These are phyloP conservation scores for Colletotrichum gigasporum DNA, from an alignment of 2,329 filamentous ascomycete genomes.

Conservation along the genomic window DNA sequence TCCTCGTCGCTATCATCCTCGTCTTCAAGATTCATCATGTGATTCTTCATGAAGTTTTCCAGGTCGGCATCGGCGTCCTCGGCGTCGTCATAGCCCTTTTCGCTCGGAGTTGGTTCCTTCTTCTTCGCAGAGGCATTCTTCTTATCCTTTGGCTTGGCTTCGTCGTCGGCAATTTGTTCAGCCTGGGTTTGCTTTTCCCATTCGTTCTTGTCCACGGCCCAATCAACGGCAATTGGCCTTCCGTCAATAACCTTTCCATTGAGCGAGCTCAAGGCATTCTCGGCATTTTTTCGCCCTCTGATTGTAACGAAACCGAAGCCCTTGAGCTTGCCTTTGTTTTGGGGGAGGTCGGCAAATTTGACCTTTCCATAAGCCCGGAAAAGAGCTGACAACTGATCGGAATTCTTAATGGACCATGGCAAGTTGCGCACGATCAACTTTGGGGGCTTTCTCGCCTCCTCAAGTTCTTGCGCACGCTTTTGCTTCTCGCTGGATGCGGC, in stretches of 20 bases:
- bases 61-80: conserved; percentile 55
- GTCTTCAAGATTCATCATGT: conserved; percentile 66
- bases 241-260: conserved; percentile 94
- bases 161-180: conserved; percentile 33
- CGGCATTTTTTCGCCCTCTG: conserved; percentile 87
- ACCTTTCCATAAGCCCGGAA: conserved; percentile 93
- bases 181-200: conserved; percentile 75
- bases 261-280: conserved; percentile 83
- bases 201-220: conserved; percentile 90
- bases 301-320: conserved; percentile 95
- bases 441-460: conserved; percentile 68
- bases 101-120: conserved; percentile 32
- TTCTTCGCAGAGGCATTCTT: conserved; percentile 48
- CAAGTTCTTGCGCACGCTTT: conserved; percentile 68
- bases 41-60: conserved; percentile 67
- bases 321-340: conserved; percentile 77
- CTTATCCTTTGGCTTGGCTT: conserved; percentile 40
- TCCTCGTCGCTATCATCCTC: conserved; percentile 62
- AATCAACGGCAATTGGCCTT: conserved; percentile 90
- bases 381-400: conserved; percentile 80
- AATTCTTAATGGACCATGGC: conserved; percentile 92
- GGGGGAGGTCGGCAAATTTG: conserved; percentile 86
- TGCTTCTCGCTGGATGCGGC: conserved; percentile 55
- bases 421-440: conserved; percentile 92
- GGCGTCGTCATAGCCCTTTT: conserved; percentile 48